These are phyloP conservation scores for Penicillium italicum DNA, from an alignment of 2,329 filamentous ascomycete genomes.

Conservation along the genomic window DNA sequence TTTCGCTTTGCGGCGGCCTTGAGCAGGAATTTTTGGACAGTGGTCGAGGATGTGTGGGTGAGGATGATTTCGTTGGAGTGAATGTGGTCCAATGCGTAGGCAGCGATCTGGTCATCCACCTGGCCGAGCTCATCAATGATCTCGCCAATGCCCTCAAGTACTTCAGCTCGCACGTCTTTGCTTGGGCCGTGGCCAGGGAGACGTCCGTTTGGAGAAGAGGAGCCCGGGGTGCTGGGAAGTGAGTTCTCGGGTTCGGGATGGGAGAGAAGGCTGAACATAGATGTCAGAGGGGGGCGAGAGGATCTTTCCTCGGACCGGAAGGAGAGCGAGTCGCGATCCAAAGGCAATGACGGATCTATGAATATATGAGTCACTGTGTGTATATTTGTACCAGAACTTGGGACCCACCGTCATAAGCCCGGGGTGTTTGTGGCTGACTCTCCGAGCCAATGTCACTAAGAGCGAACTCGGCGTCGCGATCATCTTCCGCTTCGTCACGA, in stretches of 20 bases:
- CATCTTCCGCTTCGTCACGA: constrained; percentile 82
- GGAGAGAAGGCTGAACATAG: constrained; percentile 84
- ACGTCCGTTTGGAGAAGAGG: constrained; percentile 35
- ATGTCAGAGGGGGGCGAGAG: constrained; percentile 61
- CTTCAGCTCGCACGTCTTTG: constrained; percentile 79
- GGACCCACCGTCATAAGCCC: constrained; percentile 34
- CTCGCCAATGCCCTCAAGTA: constrained; percentile 90
- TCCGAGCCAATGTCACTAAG: constrained; percentile 60
- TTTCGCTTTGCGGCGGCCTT: constrained; percentile 84
- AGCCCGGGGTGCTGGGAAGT: constrained; percentile 37
- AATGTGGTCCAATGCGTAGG: constrained; percentile 84
- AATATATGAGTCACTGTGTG: constrained; percentile 11
- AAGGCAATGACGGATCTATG: constrained; percentile 28
- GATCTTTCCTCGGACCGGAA: constrained; percentile 34
- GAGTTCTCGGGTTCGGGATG: constrained; percentile 53
- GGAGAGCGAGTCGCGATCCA: constrained; percentile 28
- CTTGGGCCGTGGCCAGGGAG: constrained; percentile 27
- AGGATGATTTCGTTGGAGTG: constrained; percentile 90
- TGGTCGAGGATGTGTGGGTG: constrained; percentile 79
- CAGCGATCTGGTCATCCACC: constrained; percentile 88
- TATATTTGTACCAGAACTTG: neutral
- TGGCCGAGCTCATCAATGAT: constrained; percentile 93
- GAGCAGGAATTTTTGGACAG: constrained; percentile 83
- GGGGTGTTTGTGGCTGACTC: constrained; percentile 45
- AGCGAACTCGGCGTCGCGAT: constrained; percentile 61